phyloP scores from a whole-genome alignment of 1,139 yeast species.

The Pichia sp. region DNA sequence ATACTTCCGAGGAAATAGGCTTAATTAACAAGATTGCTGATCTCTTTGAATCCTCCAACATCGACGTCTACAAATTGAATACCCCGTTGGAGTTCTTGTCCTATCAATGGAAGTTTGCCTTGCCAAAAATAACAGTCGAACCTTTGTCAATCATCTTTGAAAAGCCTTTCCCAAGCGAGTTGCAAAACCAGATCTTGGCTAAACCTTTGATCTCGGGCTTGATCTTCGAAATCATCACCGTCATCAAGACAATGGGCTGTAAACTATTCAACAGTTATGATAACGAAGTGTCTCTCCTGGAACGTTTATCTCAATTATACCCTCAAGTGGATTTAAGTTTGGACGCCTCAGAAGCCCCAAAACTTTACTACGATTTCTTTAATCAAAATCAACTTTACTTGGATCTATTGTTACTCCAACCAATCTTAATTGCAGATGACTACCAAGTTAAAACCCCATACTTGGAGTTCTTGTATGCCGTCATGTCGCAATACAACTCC shows the following conservation, averaged over 20 bases:
- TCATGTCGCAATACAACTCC: constrained; percentile 62
- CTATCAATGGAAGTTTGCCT: constrained; percentile 80
- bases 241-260: constrained; percentile 76
- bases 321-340: constrained; percentile 34
- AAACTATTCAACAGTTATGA: constrained; percentile 62
- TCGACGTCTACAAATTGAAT: constrained; percentile 46
- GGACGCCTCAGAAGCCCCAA: constrained; percentile 44
- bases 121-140: constrained; percentile 73
- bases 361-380: constrained; percentile 56
- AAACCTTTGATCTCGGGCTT: constrained; percentile 81
- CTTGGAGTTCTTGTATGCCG: constrained; percentile 79
- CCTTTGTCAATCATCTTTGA: constrained; percentile 74
- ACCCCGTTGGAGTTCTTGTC: constrained; percentile 60
- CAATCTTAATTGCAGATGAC: constrained; percentile 83
- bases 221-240: constrained; percentile 65
- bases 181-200: constrained; percentile 67
- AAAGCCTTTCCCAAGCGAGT: constrained; percentile 53
- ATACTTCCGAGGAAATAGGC: constrained; percentile 27
- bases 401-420: constrained; percentile 76
- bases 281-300: constrained; percentile 55
- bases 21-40: constrained; percentile 33
- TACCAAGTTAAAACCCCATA: constrained; percentile 82
- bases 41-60: constrained; percentile 32
- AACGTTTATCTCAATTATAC: constrained; percentile 47
- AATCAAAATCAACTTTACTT: constrained; percentile 54